Conservation (phyloP, 139 green algal genomes). For the Haematococcus sp. region DNA sequence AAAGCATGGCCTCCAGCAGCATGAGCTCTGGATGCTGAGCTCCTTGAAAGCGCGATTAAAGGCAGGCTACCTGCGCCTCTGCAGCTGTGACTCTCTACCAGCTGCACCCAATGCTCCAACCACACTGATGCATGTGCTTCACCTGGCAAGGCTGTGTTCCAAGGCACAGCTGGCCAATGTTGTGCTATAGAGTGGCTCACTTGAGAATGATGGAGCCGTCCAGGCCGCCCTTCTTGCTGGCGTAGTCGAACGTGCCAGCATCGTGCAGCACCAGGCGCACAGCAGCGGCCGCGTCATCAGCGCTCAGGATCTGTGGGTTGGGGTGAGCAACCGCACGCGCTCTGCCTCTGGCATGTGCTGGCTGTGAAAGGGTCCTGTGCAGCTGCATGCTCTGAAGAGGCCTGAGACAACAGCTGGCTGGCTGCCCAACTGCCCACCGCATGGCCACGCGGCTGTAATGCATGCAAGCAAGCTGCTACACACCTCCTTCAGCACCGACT, state of each 20-base stretch:
- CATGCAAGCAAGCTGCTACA: not conserved
- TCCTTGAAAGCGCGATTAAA: not conserved
- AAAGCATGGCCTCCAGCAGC: not conserved
- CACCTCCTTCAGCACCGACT: conserved; percentile 19
- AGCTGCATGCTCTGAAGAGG: not conserved
- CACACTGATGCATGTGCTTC: no score
- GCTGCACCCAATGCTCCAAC: no score
- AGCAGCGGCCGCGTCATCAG: conserved; percentile 44
- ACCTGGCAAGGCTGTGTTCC: no score
- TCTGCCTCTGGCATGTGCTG: not conserved
- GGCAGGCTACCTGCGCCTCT: no score
- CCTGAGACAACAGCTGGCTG: not conserved
- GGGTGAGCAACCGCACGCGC: not conserved
- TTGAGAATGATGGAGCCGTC: conserved; percentile 72
- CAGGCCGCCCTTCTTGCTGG: conserved; percentile 66
- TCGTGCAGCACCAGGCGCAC: conserved; percentile 72
- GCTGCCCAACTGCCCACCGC: conserved; percentile 9
- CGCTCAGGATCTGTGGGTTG: conserved; percentile 37
- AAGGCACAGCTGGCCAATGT: no score
- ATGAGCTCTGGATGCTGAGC: not conserved
- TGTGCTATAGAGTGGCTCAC: no score
- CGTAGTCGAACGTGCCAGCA: conserved; percentile 68
- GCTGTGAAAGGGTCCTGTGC: not conserved
- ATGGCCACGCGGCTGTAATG: no score
- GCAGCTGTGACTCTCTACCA: no score